Conservation (phyloP, 2,329 filamentous ascomycete genomes). For the Tolypocladium sp. region DNA sequence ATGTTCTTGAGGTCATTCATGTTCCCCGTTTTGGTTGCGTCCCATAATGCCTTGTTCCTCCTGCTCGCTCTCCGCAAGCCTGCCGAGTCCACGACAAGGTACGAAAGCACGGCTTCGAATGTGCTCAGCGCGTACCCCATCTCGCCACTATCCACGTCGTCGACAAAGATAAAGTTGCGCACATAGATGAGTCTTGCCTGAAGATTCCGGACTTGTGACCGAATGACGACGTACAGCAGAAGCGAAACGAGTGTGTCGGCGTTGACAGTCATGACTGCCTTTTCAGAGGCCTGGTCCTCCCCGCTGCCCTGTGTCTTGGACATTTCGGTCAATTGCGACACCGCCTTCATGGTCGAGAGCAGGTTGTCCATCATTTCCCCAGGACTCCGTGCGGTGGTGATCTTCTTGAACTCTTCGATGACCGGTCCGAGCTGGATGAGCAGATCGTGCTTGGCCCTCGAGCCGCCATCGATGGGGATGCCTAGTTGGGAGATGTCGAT, state of each 20-base stretch:
- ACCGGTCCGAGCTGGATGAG: constrained; percentile 67
- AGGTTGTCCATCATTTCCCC: constrained; percentile 84
- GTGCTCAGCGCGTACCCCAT: constrained; percentile 94
- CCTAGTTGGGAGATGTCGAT: constrained; percentile 94
- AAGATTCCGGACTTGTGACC: constrained; percentile 77
- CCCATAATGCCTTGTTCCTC: constrained; percentile 80
- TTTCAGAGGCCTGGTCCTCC: constrained; percentile 32
- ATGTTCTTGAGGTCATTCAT: constrained; percentile 67
- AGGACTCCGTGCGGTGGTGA: constrained; percentile 66
- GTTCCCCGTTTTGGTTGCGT: constrained; percentile 71
- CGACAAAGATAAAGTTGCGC: constrained; percentile 94
- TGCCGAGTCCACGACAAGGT: constrained; percentile 74
- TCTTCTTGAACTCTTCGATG: constrained; percentile 82
- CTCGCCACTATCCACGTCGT: constrained; percentile 93
- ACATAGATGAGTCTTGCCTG: constrained; percentile 90
- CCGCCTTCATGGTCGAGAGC: constrained; percentile 70
- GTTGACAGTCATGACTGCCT: constrained; percentile 54
- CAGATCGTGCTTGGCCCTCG: constrained; percentile 71
- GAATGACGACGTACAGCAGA: constrained; percentile 83
- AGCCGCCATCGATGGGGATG: constrained; percentile 72
- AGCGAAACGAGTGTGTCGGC: constrained; percentile 91
- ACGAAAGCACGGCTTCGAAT: constrained; percentile 86
- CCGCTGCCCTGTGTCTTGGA: constrained; percentile 29
- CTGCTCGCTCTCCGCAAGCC: constrained; percentile 76
- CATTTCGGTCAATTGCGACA: constrained; percentile 58